phyloP scores from a whole-genome alignment of 2,329 filamentous ascomycete species.

The Leptodontidium sp. region DNA sequence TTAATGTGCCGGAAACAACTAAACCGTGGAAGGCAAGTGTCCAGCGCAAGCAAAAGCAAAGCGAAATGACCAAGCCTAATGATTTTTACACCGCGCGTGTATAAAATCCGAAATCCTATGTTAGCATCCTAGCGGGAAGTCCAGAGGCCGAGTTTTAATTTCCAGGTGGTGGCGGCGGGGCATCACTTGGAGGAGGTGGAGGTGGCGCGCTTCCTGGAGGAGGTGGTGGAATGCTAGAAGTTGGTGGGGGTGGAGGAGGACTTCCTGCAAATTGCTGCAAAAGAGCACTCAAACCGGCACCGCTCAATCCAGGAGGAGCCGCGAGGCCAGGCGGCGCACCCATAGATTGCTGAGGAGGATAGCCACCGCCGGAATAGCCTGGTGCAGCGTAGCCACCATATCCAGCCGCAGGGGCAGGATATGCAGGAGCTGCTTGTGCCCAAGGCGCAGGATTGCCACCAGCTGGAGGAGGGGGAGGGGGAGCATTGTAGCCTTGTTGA shows the following conservation, averaged over 20 bases:
- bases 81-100: constrained; percentile 11
- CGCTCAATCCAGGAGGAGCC: constrained; percentile 58
- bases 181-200: constrained; percentile 62
- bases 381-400: constrained; percentile 62
- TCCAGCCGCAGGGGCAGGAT: constrained; percentile 57
- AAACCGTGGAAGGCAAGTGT: constrained; percentile 21
- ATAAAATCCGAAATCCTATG: constrained; percentile 23
- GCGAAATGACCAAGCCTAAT: constrained; percentile 7
- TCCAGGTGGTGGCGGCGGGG: constrained; percentile 38
- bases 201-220: constrained; percentile 66
- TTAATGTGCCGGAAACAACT: constrained; percentile 20
- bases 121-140: constrained; percentile 24
- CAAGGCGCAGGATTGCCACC: constrained; percentile 52
- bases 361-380: constrained; percentile 51
- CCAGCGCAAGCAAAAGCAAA: constrained; percentile 8
- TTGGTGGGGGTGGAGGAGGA: constrained; percentile 61
- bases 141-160: constrained; percentile 24
- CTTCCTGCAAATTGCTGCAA: constrained; percentile 69
- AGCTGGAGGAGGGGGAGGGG: constrained; percentile 62
- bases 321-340: constrained; percentile 52
- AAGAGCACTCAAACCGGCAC: constrained; percentile 68
- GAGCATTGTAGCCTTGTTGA: constrained; percentile 53
- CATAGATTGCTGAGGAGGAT: constrained; percentile 54
- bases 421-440: constrained; percentile 52
- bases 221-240: constrained; percentile 50